Evolutionary conservation across 2,329 filamentous ascomycete genomes (phyloP), one percentile per base, ranked within the genome.

Genomic region (Penicillium sp.): DNA sequence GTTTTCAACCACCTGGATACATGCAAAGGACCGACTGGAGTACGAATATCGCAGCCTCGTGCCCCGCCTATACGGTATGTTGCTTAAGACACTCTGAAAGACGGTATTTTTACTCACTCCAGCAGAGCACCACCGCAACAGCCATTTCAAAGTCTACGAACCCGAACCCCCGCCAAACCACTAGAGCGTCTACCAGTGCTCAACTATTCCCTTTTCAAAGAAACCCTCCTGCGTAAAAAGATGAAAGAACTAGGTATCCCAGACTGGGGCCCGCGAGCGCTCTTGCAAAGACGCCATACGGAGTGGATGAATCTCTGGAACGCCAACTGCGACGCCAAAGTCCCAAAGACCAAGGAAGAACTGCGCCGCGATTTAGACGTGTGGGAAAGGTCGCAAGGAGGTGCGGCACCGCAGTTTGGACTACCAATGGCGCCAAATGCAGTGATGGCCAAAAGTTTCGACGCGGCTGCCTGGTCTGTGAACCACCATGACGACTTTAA

Each of bases 221-320:
- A 97, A 21, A 77, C 73, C 0, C 82, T 83, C 2, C 77, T 99
- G 52, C 84, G 86, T 49, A 94, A 90, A 68, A 97, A 96, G 73
- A 77, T 99, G 43, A 71, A 78, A 18, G 91, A 96, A 2, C 78
- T 94, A 1, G 91, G 92, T 1, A 86, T 97, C 56, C 87, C 90
- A 0, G 82, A 80, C 9, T 79, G 76, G 59, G 94, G 94, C 0
- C 73, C 81, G 0, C 87, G 87, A 47, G 76, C 81, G 47, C 78
- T 92, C 1, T 78, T 97, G 54, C 88, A 93, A 68, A 83, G 81
- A 62, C 83, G 95, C 18, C 92, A 97, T 66, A 90, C 84, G 23
- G 94, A 99, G 72, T 99, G 92, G 92, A 81, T 94, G 52, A 97
- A 94, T 38, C 76, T 99, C 18, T 97, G 91, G 88, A 99, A 99